Percentiles rank a stretch among this genome's conserved stretches.
Conservation (phyloP, 257 asterid species). For the Fraxinus quadrangulata region DNA sequence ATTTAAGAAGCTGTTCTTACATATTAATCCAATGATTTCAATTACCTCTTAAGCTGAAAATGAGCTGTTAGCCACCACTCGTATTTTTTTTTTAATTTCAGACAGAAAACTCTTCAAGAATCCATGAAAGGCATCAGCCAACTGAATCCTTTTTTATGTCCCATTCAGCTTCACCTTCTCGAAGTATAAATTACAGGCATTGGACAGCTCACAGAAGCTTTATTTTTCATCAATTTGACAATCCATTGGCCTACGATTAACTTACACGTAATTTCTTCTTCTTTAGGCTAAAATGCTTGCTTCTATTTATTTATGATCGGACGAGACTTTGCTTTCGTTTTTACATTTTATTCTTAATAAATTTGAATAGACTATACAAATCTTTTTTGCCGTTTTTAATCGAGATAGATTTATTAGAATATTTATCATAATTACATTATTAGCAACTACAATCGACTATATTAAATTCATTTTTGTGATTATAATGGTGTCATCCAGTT, state of each 20-base stretch:
- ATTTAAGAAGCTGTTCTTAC: no score
- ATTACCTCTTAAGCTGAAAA: conserved; percentile 11
- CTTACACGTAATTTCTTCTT: conserved; percentile 31
- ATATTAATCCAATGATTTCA: conserved; percentile 7
- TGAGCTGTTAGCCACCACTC: conserved; percentile 29
- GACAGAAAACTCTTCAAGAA: conserved; percentile 8
- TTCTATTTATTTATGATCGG: neutral
- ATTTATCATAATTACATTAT: neutral
- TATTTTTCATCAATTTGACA: conserved; percentile 3
- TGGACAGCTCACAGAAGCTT: conserved; percentile 25
- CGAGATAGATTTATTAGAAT: no score
- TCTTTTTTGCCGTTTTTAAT: neutral
- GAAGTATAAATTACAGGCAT: neutral
- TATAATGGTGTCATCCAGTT: no score
- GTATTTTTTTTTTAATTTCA: neutral
- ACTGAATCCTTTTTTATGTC: conserved; percentile 19
- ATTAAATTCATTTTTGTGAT: no score
- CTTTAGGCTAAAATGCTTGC: conserved; percentile 7
- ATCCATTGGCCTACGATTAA: conserved; percentile 7
- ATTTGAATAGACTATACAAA: neutral
- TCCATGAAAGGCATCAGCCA: conserved; percentile 39
- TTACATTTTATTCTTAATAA: neutral
- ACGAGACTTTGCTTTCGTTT: neutral
- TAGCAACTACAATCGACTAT: neutral
- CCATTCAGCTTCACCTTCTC: neutral